These are phyloP conservation scores for Schwanniomyces sp. DNA, from an alignment of 805 yeast species.

Conservation along the genomic window DNA sequence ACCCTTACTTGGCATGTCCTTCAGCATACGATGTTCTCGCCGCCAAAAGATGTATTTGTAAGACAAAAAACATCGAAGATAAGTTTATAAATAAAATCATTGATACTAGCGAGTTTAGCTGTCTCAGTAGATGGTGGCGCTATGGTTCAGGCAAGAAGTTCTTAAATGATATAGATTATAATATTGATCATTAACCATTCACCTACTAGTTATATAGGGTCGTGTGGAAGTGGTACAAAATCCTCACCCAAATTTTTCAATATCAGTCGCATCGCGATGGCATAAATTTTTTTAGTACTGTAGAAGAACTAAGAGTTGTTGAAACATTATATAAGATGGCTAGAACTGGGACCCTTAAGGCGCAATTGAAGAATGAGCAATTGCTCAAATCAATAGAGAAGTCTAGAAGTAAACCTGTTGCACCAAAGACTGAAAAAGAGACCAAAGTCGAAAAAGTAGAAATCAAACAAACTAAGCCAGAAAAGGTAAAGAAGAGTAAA, in stretches of 20 bases:
- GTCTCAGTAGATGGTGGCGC: constrained; percentile 77
- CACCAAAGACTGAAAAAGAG: constrained; percentile 4
- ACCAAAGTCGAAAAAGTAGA: constrained; percentile 8
- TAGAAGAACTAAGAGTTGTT: neutral
- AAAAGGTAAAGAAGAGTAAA: constrained; percentile 12
- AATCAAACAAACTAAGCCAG: constrained; percentile 1
- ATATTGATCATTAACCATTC: constrained; percentile 4
- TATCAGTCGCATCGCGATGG: constrained; percentile 5
- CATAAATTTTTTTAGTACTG: constrained; percentile 5
- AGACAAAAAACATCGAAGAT: constrained; percentile 15
- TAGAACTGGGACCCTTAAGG: constrained; percentile 26
- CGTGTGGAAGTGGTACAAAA: constrained; percentile 1
- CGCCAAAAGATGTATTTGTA: constrained; percentile 40
- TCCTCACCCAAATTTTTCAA: neutral
- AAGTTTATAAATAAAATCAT: constrained; percentile 27
- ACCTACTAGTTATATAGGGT: neutral
- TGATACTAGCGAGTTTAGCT: constrained; percentile 55
- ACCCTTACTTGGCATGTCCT: constrained; percentile 45
- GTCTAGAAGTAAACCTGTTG: constrained; percentile 21
- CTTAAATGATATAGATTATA: constrained; percentile 41
- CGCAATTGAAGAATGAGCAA: constrained; percentile 31
- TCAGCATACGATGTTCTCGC: constrained; percentile 28
- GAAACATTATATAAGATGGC: constrained; percentile 20
- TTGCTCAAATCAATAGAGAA: constrained; percentile 21
- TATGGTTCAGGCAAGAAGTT: constrained; percentile 61